phyloP scores from a whole-genome alignment of 306 rosid genomes.

The Styphnolobium japonicum region DNA sequence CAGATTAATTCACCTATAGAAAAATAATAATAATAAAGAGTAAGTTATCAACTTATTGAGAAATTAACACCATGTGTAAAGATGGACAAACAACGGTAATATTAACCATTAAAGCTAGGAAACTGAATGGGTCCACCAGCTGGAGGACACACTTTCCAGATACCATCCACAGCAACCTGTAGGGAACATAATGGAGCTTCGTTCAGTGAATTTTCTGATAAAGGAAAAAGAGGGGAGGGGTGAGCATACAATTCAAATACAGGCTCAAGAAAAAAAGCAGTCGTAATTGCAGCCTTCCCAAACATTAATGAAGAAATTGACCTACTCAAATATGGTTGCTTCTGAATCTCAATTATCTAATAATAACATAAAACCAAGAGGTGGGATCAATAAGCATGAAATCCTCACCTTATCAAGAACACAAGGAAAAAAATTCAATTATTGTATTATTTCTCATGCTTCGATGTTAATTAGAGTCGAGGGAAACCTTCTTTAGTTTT shows the following conservation, averaged over 20 bases:
- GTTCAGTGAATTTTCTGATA: neutral
- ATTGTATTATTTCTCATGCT: neutral
- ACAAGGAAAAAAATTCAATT: neutral
- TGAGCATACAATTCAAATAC: neutral
- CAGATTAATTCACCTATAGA: conserved; percentile 75
- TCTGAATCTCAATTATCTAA: neutral
- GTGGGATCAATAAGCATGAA: neutral
- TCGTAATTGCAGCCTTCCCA: neutral
- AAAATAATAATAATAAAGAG: conserved; percentile 9
- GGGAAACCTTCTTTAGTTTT: neutral
- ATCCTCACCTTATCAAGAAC: neutral
- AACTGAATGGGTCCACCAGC: conserved; percentile 86
- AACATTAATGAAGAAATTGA: conserved; percentile 4
- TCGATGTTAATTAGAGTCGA: neutral
- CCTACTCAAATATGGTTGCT: conserved; percentile 16
- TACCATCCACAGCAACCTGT: conserved; percentile 93
- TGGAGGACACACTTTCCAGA: conserved; percentile 82
- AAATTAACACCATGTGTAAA: neutral
- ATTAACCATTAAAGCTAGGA: conserved; percentile 78
- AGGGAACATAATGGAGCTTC: conserved; percentile 9
- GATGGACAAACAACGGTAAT: neutral
- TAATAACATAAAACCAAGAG: neutral
- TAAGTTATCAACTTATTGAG: conserved; percentile 5
- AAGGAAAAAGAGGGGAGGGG: neutral
- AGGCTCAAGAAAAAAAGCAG: neutral